Evolutionary conservation across 306 rosid genomes (phyloP), one percentile per base, ranked within the genome.

Genomic region (Quercus gilva): DNA sequence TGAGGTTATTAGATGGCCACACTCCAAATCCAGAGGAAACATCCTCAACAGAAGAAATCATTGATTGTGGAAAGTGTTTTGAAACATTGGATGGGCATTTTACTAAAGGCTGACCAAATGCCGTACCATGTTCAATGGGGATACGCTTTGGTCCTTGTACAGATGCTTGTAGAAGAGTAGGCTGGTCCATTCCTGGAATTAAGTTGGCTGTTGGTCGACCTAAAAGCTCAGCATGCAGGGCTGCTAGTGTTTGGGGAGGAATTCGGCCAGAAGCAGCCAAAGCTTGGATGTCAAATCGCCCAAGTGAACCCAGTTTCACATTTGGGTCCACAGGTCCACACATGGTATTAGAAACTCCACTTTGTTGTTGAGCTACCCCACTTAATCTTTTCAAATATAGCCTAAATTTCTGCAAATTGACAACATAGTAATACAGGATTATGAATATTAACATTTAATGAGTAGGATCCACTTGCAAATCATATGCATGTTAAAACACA

Each of bases 201-300:
- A 80, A 72, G 86, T 81, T 84, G 58, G 86, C 84, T 1, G 78
- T 64, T 29, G 95, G 94, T 73, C 43, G 84, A 74, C 96, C 96
- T 33, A 89, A 84, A 80, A 87, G 89, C 85, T 91, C 96, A 58
- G 92, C 97, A 74, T 91, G 97, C 85, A 86, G 75, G 60, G 79
- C 87, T 7, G 97, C 90, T 13, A 91, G 87, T 55, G 97, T 88
- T 83, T 93, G 90, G 17, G 92, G 90, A 51, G 97, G 86, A 76
- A 89, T 88, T 83, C 91, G 94, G 53, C 91, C 92, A 70, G 92
- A 79, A 56, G 91, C 86, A 78, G 94, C 92, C 84, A 91, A 72
- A 23, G 94, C 83, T 76, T 87, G 90, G 28, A 88, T 70, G 77
- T 82, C 87, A 76, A 81, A 84, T 74, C 80, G 72, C 63, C 88